Percentiles rank a stretch among this genome's conserved stretches.
Conservation (phyloP, 768 basidiomycete species). For the Termitomyces sp. region DNA sequence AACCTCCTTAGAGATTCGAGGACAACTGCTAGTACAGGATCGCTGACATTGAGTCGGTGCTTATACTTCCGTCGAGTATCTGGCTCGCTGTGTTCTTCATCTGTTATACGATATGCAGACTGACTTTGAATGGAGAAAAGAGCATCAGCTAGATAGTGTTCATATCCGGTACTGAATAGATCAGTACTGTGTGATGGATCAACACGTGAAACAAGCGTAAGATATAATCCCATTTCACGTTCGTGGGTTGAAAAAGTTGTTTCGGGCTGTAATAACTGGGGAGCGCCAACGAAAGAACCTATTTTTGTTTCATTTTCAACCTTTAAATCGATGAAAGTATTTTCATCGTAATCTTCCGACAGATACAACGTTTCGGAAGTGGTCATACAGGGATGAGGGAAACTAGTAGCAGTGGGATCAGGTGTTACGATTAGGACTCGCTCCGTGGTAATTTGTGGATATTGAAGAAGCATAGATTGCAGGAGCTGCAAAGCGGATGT, state of each 20-base stretch:
- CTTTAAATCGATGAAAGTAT: conserved; percentile 38
- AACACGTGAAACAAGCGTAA: conserved; percentile 70
- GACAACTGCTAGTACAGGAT: conserved; percentile 65
- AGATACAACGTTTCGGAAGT: conserved; percentile 12
- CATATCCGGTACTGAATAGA: conserved; percentile 80
- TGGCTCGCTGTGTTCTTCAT: conserved; percentile 31
- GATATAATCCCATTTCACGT: conserved; percentile 78
- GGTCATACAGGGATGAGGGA: conserved; percentile 52
- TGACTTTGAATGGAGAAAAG: conserved; percentile 62
- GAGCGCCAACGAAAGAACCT: conserved; percentile 16
- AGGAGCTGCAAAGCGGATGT: conserved; percentile 80
- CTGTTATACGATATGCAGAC: conserved; percentile 44
- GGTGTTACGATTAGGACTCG: conserved; percentile 65
- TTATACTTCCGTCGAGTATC: conserved; percentile 43
- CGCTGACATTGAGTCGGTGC: conserved; percentile 75
- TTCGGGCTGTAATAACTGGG: conserved; percentile 55
- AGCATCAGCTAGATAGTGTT: conserved; percentile 78
- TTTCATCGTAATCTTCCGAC: conserved; percentile 48
- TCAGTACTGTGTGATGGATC: conserved; percentile 66
- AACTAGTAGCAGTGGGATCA: conserved; percentile 70
- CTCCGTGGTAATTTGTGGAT: conserved; percentile 59
- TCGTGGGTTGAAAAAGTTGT: conserved; percentile 79
- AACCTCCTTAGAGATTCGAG: conserved; percentile 71
- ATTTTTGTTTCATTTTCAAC: conserved; percentile 22
- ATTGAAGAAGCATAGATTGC: conserved; percentile 64